Conservation (phyloP, 2,329 filamentous ascomycete species). For the Zopfia rhizophila region DNA sequence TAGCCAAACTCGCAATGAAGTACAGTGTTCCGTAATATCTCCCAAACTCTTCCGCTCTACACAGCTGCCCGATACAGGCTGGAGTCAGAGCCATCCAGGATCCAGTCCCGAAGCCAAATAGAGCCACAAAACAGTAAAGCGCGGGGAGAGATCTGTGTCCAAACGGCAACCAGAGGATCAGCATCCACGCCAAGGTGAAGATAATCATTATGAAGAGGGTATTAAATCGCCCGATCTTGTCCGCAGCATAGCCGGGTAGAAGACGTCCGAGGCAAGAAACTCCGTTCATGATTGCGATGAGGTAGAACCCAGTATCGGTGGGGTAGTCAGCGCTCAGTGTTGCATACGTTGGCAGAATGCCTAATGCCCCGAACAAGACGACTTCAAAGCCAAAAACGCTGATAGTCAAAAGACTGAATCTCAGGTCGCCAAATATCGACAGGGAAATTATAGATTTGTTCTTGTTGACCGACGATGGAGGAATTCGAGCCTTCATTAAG, state of each 20-base stretch:
- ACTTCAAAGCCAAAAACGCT: slow-evolving; percentile 49
- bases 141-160: slow-evolving; percentile 41
- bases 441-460: slow-evolving; percentile 49
- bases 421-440: slow-evolving; percentile 43
- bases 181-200: slow-evolving; percentile 48
- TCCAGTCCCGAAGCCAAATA: slow-evolving; percentile 61
- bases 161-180: slow-evolving; percentile 48
- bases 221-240: slow-evolving; percentile 55
- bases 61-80: slow-evolving; percentile 61
- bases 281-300: slow-evolving; percentile 54
- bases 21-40: slow-evolving; percentile 63
- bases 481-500: slow-evolving; percentile 48
- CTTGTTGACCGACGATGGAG: slow-evolving; percentile 38
- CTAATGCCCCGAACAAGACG: slow-evolving; percentile 54
- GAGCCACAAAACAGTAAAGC: slow-evolving; percentile 52
- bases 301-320: slow-evolving; percentile 45
- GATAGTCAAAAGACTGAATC: slow-evolving; percentile 49
- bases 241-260: slow-evolving; percentile 52
- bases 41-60: slow-evolving; percentile 59
- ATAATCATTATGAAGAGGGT: slow-evolving; percentile 50
- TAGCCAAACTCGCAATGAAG: slow-evolving; percentile 48
- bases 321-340: slow-evolving; percentile 49
- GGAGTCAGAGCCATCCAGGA: slow-evolving; percentile 58
- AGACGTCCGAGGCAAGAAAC: slow-evolving; percentile 54
- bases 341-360: slow-evolving; percentile 54